Conservation (phyloP, 805 yeast species). For the Zygosaccharomyces pseudorouxii region DNA sequence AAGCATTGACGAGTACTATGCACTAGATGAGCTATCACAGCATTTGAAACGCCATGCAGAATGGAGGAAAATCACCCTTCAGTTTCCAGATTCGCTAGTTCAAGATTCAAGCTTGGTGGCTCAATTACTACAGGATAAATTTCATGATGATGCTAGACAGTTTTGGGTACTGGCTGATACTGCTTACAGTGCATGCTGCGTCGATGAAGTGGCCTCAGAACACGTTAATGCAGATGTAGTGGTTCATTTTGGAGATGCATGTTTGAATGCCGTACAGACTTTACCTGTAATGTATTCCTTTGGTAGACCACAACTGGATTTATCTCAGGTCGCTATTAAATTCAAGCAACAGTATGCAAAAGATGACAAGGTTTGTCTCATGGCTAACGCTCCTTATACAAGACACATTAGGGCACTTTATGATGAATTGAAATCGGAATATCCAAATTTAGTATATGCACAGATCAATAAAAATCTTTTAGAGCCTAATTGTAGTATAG, state of each 20-base stretch:
- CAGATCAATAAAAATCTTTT: conserved; percentile 35
- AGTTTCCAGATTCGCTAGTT: conserved; percentile 81
- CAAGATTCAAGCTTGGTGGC: conserved; percentile 73
- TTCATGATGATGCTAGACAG: conserved; percentile 28
- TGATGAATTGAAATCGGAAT: conserved; percentile 29
- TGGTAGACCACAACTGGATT: conserved; percentile 59
- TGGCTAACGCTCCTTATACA: conserved; percentile 73
- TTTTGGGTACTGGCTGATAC: conserved; percentile 92
- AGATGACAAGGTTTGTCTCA: conserved; percentile 48
- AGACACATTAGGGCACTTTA: conserved; percentile 41
- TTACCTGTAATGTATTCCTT: conserved; percentile 76
- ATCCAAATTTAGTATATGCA: conserved; percentile 38
- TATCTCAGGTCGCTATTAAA: conserved; percentile 34
- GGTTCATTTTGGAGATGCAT: conserved; percentile 93
- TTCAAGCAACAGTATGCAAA: conserved; percentile 43
- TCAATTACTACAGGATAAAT: conserved; percentile 44
- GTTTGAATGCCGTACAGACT: conserved; percentile 71
- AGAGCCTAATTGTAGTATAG: conserved; percentile 37
- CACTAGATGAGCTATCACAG: conserved; percentile 44
- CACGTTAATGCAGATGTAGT: conserved; percentile 83
- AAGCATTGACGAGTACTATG: conserved; percentile 49
- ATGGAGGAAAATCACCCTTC: conserved; percentile 64
- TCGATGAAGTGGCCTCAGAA: conserved; percentile 94
- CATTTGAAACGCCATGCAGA: conserved; percentile 37
- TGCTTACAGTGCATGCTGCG: conserved; percentile 91